Conservation (phyloP, 805 yeast genomes). For the Kluyveromyces siamensis region DNA sequence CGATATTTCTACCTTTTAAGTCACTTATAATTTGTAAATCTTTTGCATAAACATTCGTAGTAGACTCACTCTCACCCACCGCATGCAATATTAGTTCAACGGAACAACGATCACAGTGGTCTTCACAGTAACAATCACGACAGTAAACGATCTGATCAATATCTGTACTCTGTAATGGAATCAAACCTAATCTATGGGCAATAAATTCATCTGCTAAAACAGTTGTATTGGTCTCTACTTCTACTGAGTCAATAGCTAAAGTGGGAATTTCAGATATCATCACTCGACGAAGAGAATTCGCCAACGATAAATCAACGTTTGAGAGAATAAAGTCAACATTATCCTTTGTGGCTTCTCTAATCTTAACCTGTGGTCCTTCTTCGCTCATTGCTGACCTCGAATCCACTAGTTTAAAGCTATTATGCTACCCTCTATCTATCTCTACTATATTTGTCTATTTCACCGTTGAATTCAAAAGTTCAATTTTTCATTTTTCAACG, state of each 20-base stretch:
- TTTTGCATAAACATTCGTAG: constrained; percentile 83
- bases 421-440: too few species aligned
- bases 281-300: constrained; percentile 83
- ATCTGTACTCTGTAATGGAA: constrained; percentile 79
- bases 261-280: constrained; percentile 97
- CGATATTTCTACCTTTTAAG: constrained; percentile 40
- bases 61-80: constrained; percentile 77
- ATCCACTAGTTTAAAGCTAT: not conserved
- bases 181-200: constrained; percentile 86
- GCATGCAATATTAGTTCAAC: constrained; percentile 82
- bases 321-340: constrained; percentile 84
- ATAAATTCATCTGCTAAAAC: constrained; percentile 96
- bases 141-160: constrained; percentile 80
- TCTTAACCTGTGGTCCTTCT: constrained; percentile 67
- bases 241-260: constrained; percentile 91
- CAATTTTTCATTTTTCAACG: not conserved
- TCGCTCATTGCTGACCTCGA: constrained; percentile 18
- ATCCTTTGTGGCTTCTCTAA: constrained; percentile 77
- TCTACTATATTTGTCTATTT: not conserved
- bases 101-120: constrained; percentile 91
- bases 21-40: constrained; percentile 49
- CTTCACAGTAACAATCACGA: constrained; percentile 96
- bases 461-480: not conserved
- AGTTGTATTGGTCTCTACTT: constrained; percentile 84
- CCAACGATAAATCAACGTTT: constrained; percentile 81